Percentiles rank a stretch among this genome's conserved stretches.
These are phyloP conservation scores for Trypanosomatidae sp. DNA, from an alignment of 208 protist species.

Conservation along the genomic window DNA sequence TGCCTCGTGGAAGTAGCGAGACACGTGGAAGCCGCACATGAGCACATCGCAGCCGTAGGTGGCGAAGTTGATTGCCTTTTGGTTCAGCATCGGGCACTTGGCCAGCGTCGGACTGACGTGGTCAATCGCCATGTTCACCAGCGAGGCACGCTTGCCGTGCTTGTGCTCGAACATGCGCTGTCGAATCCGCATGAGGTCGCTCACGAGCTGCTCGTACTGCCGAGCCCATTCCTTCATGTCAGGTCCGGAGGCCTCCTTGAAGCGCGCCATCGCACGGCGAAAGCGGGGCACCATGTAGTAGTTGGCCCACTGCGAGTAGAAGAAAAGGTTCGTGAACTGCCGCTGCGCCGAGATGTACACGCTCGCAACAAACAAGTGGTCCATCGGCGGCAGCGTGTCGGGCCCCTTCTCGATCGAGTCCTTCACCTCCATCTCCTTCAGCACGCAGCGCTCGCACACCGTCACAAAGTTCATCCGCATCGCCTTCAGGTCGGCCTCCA, in stretches of 20 bases:
- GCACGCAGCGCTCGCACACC: constrained; percentile 68
- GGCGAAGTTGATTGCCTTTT: constrained; percentile 90
- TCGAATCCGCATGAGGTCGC: constrained; percentile 81
- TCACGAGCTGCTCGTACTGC: constrained; percentile 85
- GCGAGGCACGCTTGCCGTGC: constrained; percentile 54
- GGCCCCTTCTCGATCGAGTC: constrained; percentile 82
- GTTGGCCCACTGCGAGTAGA: constrained; percentile 70
- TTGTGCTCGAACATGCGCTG: constrained; percentile 88
- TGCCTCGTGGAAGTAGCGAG: constrained; percentile 90
- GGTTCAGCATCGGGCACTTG: constrained; percentile 83
- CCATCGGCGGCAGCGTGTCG: constrained; percentile 65
- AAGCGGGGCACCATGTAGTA: constrained; percentile 80
- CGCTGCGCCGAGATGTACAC: constrained; percentile 80
- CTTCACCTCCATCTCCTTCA: constrained; percentile 91
- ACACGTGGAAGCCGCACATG: constrained; percentile 81
- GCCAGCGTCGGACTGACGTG: constrained; percentile 66
- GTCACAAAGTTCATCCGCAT: constrained; percentile 90
- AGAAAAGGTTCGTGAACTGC: constrained; percentile 87
- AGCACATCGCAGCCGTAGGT: constrained; percentile 77
- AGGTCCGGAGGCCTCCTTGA: constrained; percentile 80
- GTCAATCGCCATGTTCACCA: constrained; percentile 78
- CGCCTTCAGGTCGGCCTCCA: constrained; percentile 76
- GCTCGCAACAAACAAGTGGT: constrained; percentile 82
- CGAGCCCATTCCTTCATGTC: constrained; percentile 89
- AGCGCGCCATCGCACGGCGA: constrained; percentile 63